These are phyloP conservation scores for Exsudoporus frostii DNA, from an alignment of 768 basidiomycete genomes.

Conservation along the genomic window DNA sequence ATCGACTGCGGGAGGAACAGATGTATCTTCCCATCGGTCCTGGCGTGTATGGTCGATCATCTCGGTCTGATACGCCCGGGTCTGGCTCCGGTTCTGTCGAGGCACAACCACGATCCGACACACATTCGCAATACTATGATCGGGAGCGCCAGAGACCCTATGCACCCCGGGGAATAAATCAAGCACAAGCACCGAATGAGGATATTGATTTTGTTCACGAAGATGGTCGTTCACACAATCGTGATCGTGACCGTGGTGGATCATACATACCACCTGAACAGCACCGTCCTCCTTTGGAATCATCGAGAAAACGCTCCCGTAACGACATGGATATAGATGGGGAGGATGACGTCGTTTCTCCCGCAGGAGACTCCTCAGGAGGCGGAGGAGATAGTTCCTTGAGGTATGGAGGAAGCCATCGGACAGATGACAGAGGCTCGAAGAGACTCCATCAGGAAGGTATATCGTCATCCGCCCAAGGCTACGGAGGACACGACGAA, in stretches of 20 bases:
- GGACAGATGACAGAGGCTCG: constrained; percentile 49
- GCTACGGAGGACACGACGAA: constrained; percentile 29
- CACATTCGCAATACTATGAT: constrained; percentile 45
- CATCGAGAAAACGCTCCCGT: constrained; percentile 54
- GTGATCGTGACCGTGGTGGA: constrained; percentile 39
- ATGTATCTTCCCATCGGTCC: constrained; percentile 30
- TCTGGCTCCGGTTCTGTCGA: constrained; percentile 54
- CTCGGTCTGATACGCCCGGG: constrained; percentile 58
- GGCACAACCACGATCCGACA: constrained; percentile 48
- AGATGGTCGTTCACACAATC: constrained; percentile 42
- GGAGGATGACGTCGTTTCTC: constrained; percentile 44
- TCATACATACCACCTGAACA: constrained; percentile 34
- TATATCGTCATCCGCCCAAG: constrained; percentile 21
- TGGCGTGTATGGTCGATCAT: constrained; percentile 33
- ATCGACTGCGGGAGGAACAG: constrained; percentile 29
- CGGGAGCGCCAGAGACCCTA: constrained; percentile 48
- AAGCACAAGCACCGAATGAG: constrained; percentile 37
- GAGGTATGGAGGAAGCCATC: constrained; percentile 37
- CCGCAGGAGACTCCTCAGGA: constrained; percentile 27
- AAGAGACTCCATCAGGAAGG: constrained; percentile 59
- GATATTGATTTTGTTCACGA: constrained; percentile 54
- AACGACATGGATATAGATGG: constrained; percentile 65
- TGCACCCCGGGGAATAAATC: constrained; percentile 50
- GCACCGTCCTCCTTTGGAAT: constrained; percentile 40
- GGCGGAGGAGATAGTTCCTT: constrained; percentile 28